A percentile compares a stretch with the other conserved stretches of the same genome.
Conservation (phyloP, 495 filamentous ascomycete genomes). For the Thozetella sp. region DNA sequence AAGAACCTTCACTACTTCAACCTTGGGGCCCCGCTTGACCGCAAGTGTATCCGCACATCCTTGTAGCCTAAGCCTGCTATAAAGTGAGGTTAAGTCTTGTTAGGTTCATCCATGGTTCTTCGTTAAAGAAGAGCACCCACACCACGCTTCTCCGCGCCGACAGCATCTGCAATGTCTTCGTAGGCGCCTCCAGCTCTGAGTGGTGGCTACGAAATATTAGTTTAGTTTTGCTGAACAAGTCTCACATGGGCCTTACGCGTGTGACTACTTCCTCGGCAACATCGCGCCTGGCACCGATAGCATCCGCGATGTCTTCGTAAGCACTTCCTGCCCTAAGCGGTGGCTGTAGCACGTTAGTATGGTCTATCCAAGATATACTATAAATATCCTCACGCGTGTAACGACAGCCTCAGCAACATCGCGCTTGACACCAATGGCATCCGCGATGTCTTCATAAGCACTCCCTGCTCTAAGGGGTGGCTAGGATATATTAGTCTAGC, state of each 20-base stretch:
- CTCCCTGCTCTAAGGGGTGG: not conserved
- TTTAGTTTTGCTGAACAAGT: not conserved
- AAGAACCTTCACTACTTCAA: no score
- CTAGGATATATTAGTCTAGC: not conserved
- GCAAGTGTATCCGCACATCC: no score
- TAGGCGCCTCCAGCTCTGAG: not conserved
- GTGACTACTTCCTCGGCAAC: not conserved
- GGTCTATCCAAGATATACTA: not conserved
- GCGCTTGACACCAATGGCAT: not conserved
- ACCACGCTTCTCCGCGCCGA: no score
- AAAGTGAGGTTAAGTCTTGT: no score
- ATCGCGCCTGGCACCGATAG: not conserved
- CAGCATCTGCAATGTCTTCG: slow-evolving; percentile 1
- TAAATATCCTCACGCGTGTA: not conserved
- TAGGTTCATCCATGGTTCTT: no score
- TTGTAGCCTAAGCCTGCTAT: no score
- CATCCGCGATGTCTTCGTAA: slow-evolving; percentile 1
- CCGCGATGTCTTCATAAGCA: slow-evolving; percentile 2
- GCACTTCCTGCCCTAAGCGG: slow-evolving; percentile 1
- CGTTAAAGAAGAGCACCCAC: no score
- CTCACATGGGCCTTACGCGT: not conserved
- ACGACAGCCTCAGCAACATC: not conserved
- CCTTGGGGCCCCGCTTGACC: no score
- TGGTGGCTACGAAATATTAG: not conserved
- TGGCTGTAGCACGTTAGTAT: not conserved